These are phyloP conservation scores for Pseudocohnilembus persalinus DNA, from an alignment of 169 alveolate species.

Conservation along the genomic window DNA sequence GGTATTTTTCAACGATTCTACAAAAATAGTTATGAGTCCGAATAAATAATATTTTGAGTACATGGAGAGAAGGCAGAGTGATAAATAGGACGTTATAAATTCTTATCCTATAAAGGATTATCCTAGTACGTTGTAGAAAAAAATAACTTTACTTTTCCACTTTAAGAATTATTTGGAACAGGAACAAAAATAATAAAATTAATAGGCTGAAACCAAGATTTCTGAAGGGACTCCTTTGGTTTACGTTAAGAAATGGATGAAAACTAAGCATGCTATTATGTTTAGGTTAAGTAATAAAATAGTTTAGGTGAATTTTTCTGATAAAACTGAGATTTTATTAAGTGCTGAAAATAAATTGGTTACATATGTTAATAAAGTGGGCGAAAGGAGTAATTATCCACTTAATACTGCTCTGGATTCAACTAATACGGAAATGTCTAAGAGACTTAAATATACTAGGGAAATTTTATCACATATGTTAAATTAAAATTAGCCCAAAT, in stretches of 20 bases:
- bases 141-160: constrained; percentile 79
- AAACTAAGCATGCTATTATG: constrained; percentile 86
- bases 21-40: constrained; percentile 79
- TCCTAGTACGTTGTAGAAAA: constrained; percentile 82
- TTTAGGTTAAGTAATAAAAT: constrained; percentile 85
- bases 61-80: constrained; percentile 63
- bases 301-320: constrained; percentile 87
- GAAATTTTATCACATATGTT: constrained; percentile 82
- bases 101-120: constrained; percentile 63
- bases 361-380: constrained; percentile 82
- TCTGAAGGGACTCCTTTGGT: constrained; percentile 41
- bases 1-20: constrained; percentile 86
- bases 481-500: neutral
- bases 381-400: constrained; percentile 74
- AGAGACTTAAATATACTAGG: constrained; percentile 80
- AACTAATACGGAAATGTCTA: constrained; percentile 82
- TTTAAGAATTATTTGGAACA: constrained; percentile 84
- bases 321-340: constrained; percentile 84
- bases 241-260: constrained; percentile 88
- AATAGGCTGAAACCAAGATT: constrained; percentile 43
- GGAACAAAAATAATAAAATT: constrained; percentile 52
- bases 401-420: constrained; percentile 81
- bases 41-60: constrained; percentile 56
- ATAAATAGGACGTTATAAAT: constrained; percentile 65
- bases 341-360: constrained; percentile 71